Base-by-base conservation (phyloP, 805 yeast genomes). In the Myxozyma vanderwaltii region DNA sequence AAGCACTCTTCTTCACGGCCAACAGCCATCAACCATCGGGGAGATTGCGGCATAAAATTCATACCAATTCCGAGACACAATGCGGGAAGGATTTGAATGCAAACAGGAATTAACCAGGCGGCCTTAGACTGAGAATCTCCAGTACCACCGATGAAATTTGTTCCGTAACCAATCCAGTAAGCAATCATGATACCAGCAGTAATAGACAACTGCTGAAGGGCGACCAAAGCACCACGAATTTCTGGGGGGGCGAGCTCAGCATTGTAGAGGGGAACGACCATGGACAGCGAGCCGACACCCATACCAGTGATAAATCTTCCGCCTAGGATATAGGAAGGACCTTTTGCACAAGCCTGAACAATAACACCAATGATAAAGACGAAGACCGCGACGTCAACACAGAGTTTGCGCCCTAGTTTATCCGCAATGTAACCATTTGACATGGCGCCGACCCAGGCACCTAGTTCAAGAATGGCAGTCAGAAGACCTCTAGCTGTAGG, bases 91-190 rank as follows among this genome's bases (percentile, higher is more conserved):
- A 87, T 80, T 74, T 88, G 91, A 39, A 88, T 67, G 17, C 85
- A 90, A 66, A 87, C 79, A 6, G 96, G 96, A 36, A 89, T 80
- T 64, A 89, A 77, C 81, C 87, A 89, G 92, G 96, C 38, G 88
- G 86, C 1, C 87, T 86, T 3, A 86, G 0, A 92, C 94, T 26
- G 86, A 81, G 59, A 55, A 36, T 63, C 58, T n/a, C n/a, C n/a
- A n/a, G n/a, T n/a, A n/a, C n/a, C n/a, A n/a, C n/a, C n/a, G n/a
- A n/a, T n/a, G n/a, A n/a, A n/a, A 19, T 59, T 49, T 46, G 68
- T 64, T 7, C 64, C 66, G 35, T 69, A 54, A 60, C 68, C 54
- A 44, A 63, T 59, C 31, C 89, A 74, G 51, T 84, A 85, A 60
- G 63, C 91, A 35, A 87, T 71, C 56, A 88, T 72, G 47, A 88